phyloP scores from a whole-genome alignment of 2,329 filamentous ascomycete species.

The Epichloe gansuensis region DNA sequence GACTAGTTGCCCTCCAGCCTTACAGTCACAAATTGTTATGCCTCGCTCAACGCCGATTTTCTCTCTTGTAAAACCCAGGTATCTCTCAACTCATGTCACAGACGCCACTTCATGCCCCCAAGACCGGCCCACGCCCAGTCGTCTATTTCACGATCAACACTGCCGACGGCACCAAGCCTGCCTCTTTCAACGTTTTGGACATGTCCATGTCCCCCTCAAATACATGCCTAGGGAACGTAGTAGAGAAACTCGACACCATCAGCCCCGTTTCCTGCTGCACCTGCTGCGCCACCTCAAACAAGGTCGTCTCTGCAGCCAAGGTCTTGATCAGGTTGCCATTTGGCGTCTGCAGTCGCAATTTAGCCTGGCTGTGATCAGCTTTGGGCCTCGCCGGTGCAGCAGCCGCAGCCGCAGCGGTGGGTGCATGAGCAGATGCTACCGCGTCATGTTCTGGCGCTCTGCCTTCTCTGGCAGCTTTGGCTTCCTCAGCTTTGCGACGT shows the following conservation, averaged over 20 bases:
- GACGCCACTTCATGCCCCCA: neutral
- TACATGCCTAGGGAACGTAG: constrained; percentile 76
- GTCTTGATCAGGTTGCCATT: constrained; percentile 72
- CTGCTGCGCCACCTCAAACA: constrained; percentile 80
- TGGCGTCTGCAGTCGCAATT: constrained; percentile 67
- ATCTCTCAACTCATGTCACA: neutral
- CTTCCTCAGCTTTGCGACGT: constrained; percentile 68
- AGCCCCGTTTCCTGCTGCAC: constrained; percentile 58
- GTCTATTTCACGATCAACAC: constrained; percentile 60
- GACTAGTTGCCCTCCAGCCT: neutral
- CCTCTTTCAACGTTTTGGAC: constrained; percentile 83
- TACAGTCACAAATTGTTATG: no score
- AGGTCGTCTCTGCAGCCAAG: constrained; percentile 74
- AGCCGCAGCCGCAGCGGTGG: constrained; percentile 17
- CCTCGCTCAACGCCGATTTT: neutral
- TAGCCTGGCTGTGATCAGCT: constrained; percentile 64
- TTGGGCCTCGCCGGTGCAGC: constrained; percentile 47
- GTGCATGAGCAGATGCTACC: constrained; percentile 24
- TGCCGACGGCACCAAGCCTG: constrained; percentile 81
- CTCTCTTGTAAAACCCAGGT: neutral
- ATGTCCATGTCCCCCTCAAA: constrained; percentile 62
- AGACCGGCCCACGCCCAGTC: neutral
- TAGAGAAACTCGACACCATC: constrained; percentile 63
- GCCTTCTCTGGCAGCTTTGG: constrained; percentile 81
- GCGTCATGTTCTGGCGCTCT: constrained; percentile 32